phyloP scores from a whole-genome alignment of 2,329 filamentous ascomycete genomes.

The Dothideomycetes sp. region DNA sequence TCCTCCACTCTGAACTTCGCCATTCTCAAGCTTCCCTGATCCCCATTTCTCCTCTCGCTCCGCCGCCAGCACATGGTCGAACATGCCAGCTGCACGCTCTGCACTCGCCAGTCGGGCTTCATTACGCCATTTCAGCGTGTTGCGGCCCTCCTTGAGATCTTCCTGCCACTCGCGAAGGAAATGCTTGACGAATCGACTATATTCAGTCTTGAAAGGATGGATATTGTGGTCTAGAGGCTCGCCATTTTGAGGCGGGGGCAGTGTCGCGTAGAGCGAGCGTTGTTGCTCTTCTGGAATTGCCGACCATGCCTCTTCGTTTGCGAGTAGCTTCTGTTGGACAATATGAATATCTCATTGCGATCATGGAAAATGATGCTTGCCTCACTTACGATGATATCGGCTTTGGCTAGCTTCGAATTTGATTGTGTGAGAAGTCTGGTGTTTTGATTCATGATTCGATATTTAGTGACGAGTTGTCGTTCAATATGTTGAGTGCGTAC shows the following conservation, averaged over 20 bases:
- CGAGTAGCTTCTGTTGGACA: slow-evolving; percentile 17
- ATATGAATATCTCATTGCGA: not conserved
- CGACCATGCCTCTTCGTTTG: slow-evolving; percentile 18
- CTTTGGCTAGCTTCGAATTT: slow-evolving; percentile 7
- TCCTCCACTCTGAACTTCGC: not conserved
- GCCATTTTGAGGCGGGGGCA: slow-evolving; percentile 16
- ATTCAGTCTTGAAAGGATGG: slow-evolving; percentile 29
- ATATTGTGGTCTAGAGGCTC: slow-evolving; percentile 26
- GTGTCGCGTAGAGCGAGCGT: slow-evolving; percentile 17
- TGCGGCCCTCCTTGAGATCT: slow-evolving; percentile 43
- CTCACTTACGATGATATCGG: slow-evolving; percentile 4
- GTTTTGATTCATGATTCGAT: not conserved
- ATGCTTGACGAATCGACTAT: slow-evolving; percentile 39
- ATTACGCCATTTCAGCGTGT: slow-evolving; percentile 46
- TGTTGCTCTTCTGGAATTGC: slow-evolving; percentile 14
- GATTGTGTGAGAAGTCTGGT: slow-evolving; percentile 2
- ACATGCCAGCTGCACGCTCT: slow-evolving; percentile 42
- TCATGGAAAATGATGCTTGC: not conserved
- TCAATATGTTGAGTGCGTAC: not conserved
- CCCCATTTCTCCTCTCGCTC: slow-evolving; percentile 49
- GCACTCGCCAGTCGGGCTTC: slow-evolving; percentile 43
- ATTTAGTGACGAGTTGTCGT: not conserved
- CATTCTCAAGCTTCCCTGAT: slow-evolving; percentile 35
- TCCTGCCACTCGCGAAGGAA: slow-evolving; percentile 44
- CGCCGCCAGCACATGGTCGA: slow-evolving; percentile 44